These are phyloP conservation scores for Aspergillus versicolor DNA, from an alignment of 2,329 filamentous ascomycete genomes.

Conservation along the genomic window DNA sequence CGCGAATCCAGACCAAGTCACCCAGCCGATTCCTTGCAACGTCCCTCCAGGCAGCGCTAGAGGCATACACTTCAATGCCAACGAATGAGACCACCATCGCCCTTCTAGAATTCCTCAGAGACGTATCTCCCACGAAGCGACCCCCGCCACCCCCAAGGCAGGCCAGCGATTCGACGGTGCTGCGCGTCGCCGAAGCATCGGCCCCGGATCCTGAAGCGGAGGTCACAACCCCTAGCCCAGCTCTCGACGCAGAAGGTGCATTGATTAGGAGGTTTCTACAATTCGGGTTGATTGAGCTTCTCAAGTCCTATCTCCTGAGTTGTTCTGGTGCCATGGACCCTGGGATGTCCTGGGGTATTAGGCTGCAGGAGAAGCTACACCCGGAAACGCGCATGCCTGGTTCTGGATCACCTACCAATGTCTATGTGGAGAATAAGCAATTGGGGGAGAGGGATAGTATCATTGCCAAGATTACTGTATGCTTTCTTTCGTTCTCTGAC, in stretches of 20 bases:
- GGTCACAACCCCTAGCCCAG: slow-evolving; percentile 37
- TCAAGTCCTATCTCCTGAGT: slow-evolving; percentile 59
- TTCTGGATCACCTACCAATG: slow-evolving; percentile 49
- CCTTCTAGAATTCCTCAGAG: slow-evolving; percentile 58
- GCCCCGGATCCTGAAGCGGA: slow-evolving; percentile 61
- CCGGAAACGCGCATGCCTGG: slow-evolving; percentile 52
- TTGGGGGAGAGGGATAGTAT: slow-evolving; percentile 55
- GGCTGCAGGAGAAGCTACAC: slow-evolving; percentile 59
- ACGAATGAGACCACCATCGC: slow-evolving; percentile 58
- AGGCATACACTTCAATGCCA: slow-evolving; percentile 57
- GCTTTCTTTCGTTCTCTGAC: slow-evolving; percentile 11
- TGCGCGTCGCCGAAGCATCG: slow-evolving; percentile 31
- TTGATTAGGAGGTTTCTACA: slow-evolving; percentile 59
- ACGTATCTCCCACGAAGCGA: slow-evolving; percentile 56
- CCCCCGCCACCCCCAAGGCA: slow-evolving; percentile 60
- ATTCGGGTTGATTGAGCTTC: slow-evolving; percentile 60
- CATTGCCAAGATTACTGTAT: slow-evolving; percentile 55
- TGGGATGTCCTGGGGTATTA: slow-evolving; percentile 45
- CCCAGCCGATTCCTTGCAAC: slow-evolving; percentile 65
- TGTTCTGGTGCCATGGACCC: slow-evolving; percentile 35
- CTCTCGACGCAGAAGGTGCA: slow-evolving; percentile 46
- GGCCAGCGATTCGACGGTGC: slow-evolving; percentile 49
- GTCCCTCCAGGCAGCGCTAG: slow-evolving; percentile 60
- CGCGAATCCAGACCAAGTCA: slow-evolving; percentile 62
- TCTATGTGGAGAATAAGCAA: slow-evolving; percentile 50